Evolutionary conservation across 345 rosid genomes (phyloP).

Genomic region (Combretum micranthum): DNA sequence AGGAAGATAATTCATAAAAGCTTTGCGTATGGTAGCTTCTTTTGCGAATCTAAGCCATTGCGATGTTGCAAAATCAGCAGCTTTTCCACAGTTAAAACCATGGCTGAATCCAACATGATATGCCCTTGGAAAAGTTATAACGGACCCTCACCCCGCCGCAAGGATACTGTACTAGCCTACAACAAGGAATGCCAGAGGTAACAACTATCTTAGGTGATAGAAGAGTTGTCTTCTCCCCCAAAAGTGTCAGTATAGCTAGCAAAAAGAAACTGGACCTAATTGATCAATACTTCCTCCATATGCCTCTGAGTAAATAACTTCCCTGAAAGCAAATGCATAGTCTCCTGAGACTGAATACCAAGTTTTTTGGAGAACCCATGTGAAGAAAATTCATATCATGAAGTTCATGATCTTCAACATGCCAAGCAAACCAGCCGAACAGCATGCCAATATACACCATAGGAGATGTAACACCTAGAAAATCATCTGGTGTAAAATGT

Average conservation of each 20-base stretch:
- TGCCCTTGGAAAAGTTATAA: too few relatives aligned
- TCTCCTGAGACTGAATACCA: too few relatives aligned
- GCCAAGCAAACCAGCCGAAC: conserved; percentile 99
- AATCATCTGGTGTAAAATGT: conserved; percentile 98
- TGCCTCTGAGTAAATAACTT: conserved; percentile 65
- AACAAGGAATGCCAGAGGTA: conserved; percentile 89
- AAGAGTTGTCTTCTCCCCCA: conserved; percentile 99
- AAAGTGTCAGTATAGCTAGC: conserved; percentile 74
- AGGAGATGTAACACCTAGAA: conserved; percentile 97
- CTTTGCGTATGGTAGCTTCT: too few relatives aligned
- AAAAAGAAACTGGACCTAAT: conserved; percentile 45
- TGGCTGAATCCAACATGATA: too few relatives aligned
- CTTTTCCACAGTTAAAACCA: too few relatives aligned
- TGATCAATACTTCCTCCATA: conserved; percentile 78
- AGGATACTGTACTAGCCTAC: too few relatives aligned
- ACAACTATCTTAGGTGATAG: conserved; percentile 77
- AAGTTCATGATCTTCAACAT: conserved; percentile 99
- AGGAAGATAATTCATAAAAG: too few relatives aligned
- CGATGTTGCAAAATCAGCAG: too few relatives aligned
- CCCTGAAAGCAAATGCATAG: conserved; percentile 87
- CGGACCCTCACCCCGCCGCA: too few relatives aligned
- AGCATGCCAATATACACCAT: conserved; percentile 97
- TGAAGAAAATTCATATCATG: too few relatives aligned
- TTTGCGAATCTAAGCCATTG: too few relatives aligned
- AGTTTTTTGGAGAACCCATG: too few relatives aligned